Conservation (phyloP, 2,329 filamentous ascomycete genomes). For the Trematosphaeria pertusa region DNA sequence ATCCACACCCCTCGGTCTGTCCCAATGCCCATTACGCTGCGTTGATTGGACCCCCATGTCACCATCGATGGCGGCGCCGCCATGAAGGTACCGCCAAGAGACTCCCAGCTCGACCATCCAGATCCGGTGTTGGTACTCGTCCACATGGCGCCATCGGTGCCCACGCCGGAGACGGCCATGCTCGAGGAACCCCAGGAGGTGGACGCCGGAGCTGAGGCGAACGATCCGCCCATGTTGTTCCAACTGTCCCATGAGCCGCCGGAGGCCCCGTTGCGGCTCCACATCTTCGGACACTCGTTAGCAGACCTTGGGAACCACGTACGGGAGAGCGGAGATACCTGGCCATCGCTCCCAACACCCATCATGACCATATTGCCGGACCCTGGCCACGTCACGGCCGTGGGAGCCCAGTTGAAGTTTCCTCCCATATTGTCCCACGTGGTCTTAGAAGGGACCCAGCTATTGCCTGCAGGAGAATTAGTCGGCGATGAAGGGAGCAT, state of each 20-base stretch:
- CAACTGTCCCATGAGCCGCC: conserved; percentile 5
- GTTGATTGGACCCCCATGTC: neutral
- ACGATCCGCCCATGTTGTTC: conserved; percentile 8
- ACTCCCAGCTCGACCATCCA: conserved; percentile 4
- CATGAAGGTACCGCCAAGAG: conserved; percentile 5
- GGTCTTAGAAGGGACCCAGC: conserved; percentile 4
- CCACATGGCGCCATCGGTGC: conserved; percentile 5
- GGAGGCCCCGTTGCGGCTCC: conserved; percentile 1
- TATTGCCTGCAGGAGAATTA: neutral
- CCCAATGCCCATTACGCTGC: conserved; percentile 1
- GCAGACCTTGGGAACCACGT: neutral
- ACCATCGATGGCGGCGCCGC: neutral
- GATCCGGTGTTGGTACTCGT: conserved; percentile 1
- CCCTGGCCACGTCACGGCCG: conserved; percentile 1
- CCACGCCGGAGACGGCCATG: conserved; percentile 1
- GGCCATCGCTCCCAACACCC: neutral
- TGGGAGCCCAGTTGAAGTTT: conserved; percentile 3
- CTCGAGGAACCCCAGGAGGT: neutral
- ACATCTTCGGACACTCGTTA: conserved; percentile 1
- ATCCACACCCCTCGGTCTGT: conserved; percentile 3
- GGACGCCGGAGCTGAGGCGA: neutral
- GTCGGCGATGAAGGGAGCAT: too few species aligned
- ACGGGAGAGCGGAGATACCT: neutral
- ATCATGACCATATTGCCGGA: neutral
- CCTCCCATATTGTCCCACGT: conserved; percentile 3